A percentile compares a stretch with the other conserved stretches of the same genome.
Evolutionary conservation across 2,329 filamentous ascomycete genomes (phyloP).

Genomic region (Fusarium kyushuense): DNA sequence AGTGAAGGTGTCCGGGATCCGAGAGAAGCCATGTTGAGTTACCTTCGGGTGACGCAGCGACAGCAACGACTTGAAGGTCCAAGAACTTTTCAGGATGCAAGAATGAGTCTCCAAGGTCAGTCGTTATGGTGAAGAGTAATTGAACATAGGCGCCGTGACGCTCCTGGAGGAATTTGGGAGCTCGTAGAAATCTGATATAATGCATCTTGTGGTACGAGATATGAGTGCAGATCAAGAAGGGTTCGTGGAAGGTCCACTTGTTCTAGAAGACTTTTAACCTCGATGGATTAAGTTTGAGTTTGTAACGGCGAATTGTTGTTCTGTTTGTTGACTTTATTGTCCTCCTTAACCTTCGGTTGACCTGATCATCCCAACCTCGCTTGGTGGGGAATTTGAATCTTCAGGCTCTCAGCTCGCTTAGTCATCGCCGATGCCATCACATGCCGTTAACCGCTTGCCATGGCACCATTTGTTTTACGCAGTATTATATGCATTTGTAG

Average conservation of each 20-base stretch:
- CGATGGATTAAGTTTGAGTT: neutral
- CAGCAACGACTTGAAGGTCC: conserved; percentile 55
- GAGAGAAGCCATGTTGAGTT: conserved; percentile 45
- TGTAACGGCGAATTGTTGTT: neutral
- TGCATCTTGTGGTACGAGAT: conserved; percentile 59
- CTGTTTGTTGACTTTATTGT: conserved; percentile 8
- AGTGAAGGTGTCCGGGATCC: conserved; percentile 47
- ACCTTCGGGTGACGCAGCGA: conserved; percentile 40
- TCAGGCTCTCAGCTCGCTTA: conserved; percentile 24
- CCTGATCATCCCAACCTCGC: conserved; percentile 17
- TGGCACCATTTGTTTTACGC: neutral
- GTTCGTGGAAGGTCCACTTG: neutral
- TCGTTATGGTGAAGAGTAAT: conserved; percentile 67
- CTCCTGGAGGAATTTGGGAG: conserved; percentile 55
- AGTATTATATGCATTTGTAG: neutral
- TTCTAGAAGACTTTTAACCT: neutral
- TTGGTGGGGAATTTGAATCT: conserved; percentile 29
- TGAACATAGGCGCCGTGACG: conserved; percentile 51
- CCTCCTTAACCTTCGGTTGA: conserved; percentile 1
- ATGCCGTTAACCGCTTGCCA: neutral
- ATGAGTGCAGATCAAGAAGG: neutral
- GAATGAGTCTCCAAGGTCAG: conserved; percentile 68
- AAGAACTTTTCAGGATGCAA: conserved; percentile 60
- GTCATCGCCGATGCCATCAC: conserved; percentile 26
- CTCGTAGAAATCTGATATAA: conserved; percentile 67